Evolutionary conservation across 169 alveolate species (phyloP).

Genomic region (Plasmodium vivax): DNA sequence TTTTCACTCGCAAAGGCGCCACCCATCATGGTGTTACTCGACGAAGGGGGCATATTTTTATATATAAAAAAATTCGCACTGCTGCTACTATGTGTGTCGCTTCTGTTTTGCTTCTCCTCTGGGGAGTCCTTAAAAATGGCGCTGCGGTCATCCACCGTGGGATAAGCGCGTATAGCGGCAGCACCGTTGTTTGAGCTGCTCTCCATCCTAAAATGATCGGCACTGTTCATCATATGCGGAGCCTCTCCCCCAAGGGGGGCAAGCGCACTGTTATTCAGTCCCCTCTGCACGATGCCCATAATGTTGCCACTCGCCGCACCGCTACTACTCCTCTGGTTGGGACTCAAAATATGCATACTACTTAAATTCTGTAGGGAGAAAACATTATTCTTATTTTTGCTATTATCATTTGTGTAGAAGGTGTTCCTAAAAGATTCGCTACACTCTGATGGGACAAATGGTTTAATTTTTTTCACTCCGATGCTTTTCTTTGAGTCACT

Average conservation of each 20-base stretch:
- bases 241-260: not conserved
- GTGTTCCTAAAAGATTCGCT: constrained; percentile 73
- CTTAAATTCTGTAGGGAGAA: constrained; percentile 35
- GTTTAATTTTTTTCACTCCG: constrained; percentile 36
- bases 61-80: not conserved
- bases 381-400: constrained; percentile 41
- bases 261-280: not conserved
- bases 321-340: not conserved
- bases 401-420: constrained; percentile 65
- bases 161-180: not conserved
- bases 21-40: not conserved
- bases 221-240: not conserved
- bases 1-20: not conserved
- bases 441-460: constrained; percentile 56
- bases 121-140: not conserved
- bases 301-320: not conserved
- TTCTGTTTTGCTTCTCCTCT: not conserved
- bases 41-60: not conserved
- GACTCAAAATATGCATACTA: not conserved
- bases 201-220: not conserved
- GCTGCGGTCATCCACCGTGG: not conserved
- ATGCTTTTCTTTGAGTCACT: not conserved
- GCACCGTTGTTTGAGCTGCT: not conserved
- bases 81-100: not conserved
- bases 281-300: not conserved